Evolutionary conservation across 2,329 filamentous ascomycete genomes (phyloP), one percentile per base, ranked within the genome.

Genomic region (Epichloe hybrida): DNA sequence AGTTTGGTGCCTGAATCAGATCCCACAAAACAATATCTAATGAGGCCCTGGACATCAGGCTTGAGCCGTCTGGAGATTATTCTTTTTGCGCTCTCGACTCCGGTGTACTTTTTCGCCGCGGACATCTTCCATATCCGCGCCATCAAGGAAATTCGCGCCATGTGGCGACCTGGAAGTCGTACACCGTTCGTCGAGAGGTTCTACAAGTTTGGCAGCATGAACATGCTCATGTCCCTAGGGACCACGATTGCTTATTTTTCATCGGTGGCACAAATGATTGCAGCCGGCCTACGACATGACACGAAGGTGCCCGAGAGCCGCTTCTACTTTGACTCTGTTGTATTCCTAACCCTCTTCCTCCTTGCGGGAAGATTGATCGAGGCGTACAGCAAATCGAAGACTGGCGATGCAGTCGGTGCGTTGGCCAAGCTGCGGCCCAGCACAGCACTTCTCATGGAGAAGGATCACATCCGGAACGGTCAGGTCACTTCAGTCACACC

Each of bases 181-280:
- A 83, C 83, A 1, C 86, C 88, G 0, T 64, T 94, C 4, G 59
- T 86, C 15, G 78, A 84, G 57, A 76, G 90, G 13, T 90, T 96
- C 61, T 88, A 89, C 64, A 82, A 86, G n/a, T 96, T 96, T 61
- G 90, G 90, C 8, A 95, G 89, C 70, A 96, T 96, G 90, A 95
- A 95, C 62, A 84, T 94, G 71, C 76, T 96, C 53, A 90, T 96
- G 67, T 93, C 86, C 7, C 75, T 95, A 2, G 90, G 89, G 5
- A 95, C 90, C 0, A 84, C 81, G 2, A 88, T 96, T 53, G 90
- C 90, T 1, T 95, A 95, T 64, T 72, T 94, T 54, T 83, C 88
- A 0, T 95, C 88, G 0, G 70, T 95, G 23, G 84, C 81, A 15
- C 82, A 94, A 56, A 75, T 96, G 62, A 83, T 88, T 48, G 78